Evolutionary conservation across 2,329 filamentous ascomycete genomes (phyloP), one percentile per base, ranked within the genome.

Genomic region (Exophiala mesophila): DNA sequence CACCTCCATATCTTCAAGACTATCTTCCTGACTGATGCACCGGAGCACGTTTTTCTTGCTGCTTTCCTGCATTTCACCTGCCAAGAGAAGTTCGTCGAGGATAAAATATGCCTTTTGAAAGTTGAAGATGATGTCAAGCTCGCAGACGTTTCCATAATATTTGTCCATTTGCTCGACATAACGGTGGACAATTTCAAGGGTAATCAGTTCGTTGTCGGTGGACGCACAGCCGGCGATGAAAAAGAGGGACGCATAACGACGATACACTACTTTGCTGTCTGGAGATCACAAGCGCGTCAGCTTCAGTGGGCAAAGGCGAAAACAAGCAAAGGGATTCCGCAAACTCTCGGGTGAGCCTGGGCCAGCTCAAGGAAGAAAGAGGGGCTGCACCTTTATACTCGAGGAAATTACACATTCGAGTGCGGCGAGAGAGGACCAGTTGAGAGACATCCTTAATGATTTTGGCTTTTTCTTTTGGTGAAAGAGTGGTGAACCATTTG

Each of bases 121-220:
- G 65, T 95, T 97, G 78, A 98, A 98, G 66, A 98, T 98, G 69
- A 97, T 96, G 66, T 97, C 89, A 53, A 98, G 79, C 72, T 98
- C 92, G 81, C 92, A 98, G 47, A 98, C 92, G 66, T 98, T 98
- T 67, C 92, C 92, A 67, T 97, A 98, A 73, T 98, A 98, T 68
- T 98, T 98, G 76, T 98, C 92, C 92, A 98, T 98, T 71, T 98
- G 92, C 69, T 98, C 92, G 62, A 98, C 92, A 65, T 98, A 98
- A 69, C 92, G 88, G 68, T 98, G 92, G 59, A 98, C 94, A 63
- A 98, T 88, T 68, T 98, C 92, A 63, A 98, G 87, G 17, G 88
- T 95, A 65, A 97, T 96, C 62, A 98, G 74, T 65, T 98, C 92
- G 69, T 98, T 98, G 69, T 98, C 92, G 52, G 88, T 88, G n/a